Evolutionary conservation across 169 alveolate species (phyloP), one percentile per base, ranked within the genome.

Genomic region (Babesia sp.): DNA sequence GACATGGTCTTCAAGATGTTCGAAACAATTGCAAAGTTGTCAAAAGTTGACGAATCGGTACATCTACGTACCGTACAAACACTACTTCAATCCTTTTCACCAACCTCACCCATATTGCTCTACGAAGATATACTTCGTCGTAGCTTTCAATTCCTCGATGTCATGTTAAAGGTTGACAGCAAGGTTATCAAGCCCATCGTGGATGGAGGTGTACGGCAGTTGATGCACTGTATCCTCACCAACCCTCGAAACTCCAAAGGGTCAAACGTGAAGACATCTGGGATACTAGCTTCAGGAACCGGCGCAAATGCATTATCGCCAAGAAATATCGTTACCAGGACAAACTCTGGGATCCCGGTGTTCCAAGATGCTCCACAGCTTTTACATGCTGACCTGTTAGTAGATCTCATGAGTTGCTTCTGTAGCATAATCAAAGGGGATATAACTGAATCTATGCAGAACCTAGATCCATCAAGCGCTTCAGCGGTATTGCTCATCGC

Each of bases 1-100:
- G 79, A 57, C 31, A 57, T 56, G 55, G 7, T 69, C 3, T 69
- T 69, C 56, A 69, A 69, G 57, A 41, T 57, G 58, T 69, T 69
- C 36, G 79, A 69, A 28, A 55, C 70, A 5, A 55, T 55, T 18
- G 28, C 79, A 36, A 56, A 54, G 34, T 31, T 57, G 18, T 18
- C 46, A 22, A 64, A 64, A 56, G 63, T 64, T 22, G 79, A 56
- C n/a, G 69, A 69, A 14, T 29, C 79, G 24, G 79, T 69, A 7
- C 71, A 56, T 26, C 45, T 69, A 31, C 79, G 79, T 60, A 42
- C 50, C 0, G 79, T 69, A 11, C 70, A 69, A 24, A 69, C 79
- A n/a, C 22, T 69, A 18, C 79, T 69, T 56, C 79, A 54, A 3
- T 1, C 50, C 6, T 69, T 54, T n/a, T 50, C 79, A 34, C n/a